Percentiles rank a stretch among this genome's conserved stretches.
phyloP scores from a whole-genome alignment of 129 eudicot genomes.

The Dittrichia graveolens region DNA sequence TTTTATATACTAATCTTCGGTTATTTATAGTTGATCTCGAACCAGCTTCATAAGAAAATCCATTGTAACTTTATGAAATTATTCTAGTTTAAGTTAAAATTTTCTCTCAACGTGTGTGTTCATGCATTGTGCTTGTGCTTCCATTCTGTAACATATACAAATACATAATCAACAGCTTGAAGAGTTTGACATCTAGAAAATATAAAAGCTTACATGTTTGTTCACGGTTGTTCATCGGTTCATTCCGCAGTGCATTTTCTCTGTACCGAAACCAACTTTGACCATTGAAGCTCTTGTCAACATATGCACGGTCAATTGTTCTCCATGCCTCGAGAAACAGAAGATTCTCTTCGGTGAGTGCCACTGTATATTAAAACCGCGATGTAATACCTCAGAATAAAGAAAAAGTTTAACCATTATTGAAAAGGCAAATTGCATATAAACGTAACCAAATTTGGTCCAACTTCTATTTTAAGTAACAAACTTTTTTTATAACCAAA shows the following conservation, averaged over 20 bases:
- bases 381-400: not conserved
- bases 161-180: not conserved
- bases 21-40: too few relatives aligned
- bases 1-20: too few relatives aligned
- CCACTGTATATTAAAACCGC: conserved; percentile 47
- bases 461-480: not conserved
- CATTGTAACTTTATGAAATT: too few relatives aligned
- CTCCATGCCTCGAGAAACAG: conserved; percentile 98
- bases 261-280: conserved; percentile 99
- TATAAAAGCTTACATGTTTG: conserved; percentile 67
- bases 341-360: conserved; percentile 89
- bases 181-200: conserved; percentile 8
- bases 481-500: not conserved
- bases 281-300: conserved; percentile 92
- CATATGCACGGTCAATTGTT: conserved; percentile 90
- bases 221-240: conserved; percentile 93
- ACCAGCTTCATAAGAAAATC: too few relatives aligned
- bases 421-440: not conserved
- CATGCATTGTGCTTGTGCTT: too few relatives aligned
- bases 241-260: conserved; percentile 88
- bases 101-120: too few relatives aligned
- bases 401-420: not conserved
- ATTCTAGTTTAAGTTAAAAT: too few relatives aligned
- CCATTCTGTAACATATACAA: not conserved
- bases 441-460: not conserved